These are phyloP conservation scores for Hypericum androsaemum DNA, from an alignment of 345 rosid genomes.

Conservation along the genomic window DNA sequence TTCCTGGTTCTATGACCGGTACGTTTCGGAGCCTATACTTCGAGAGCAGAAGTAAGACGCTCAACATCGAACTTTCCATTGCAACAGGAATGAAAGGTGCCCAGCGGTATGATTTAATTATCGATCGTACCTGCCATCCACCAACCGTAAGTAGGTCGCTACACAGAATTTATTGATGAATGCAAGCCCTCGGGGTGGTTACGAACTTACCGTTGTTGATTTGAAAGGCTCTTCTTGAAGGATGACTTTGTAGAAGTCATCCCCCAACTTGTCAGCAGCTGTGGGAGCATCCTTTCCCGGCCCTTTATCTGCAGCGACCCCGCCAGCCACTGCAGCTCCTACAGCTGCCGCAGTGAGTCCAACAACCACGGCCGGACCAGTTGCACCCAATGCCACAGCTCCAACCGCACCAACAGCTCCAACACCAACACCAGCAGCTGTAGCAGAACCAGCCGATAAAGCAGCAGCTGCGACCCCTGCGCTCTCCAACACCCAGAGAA, in stretches of 20 bases:
- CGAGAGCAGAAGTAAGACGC: constrained; percentile 62
- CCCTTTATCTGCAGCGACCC: constrained; percentile 53
- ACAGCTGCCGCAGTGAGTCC: constrained; percentile 69
- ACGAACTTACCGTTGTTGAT: constrained; percentile 49
- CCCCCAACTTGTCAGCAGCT: constrained; percentile 57
- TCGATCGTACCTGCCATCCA: constrained; percentile 47
- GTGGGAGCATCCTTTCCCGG: constrained; percentile 56
- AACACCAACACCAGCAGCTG: constrained; percentile 72
- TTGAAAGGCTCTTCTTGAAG: constrained; percentile 85
- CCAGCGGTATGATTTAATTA: constrained; percentile 65
- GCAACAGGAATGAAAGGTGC: constrained; percentile 79
- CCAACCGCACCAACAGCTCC: constrained; percentile 75
- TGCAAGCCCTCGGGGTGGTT: neutral
- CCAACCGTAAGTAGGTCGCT: neutral
- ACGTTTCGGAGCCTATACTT: constrained; percentile 74
- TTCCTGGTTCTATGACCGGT: constrained; percentile 61
- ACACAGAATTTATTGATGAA: too few relatives aligned
- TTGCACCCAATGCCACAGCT: constrained; percentile 53
- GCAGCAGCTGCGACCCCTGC: constrained; percentile 72
- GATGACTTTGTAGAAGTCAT: constrained; percentile 66
- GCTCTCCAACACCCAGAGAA: constrained; percentile 76
- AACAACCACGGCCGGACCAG: constrained; percentile 63
- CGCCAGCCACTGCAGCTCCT: constrained; percentile 82
- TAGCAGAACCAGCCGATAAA: constrained; percentile 54
- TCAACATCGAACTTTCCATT: constrained; percentile 71